These are phyloP conservation scores for Pseudozyma tsukubaensis DNA, from an alignment of 1,284 basidiomycete species.

Conservation along the genomic window DNA sequence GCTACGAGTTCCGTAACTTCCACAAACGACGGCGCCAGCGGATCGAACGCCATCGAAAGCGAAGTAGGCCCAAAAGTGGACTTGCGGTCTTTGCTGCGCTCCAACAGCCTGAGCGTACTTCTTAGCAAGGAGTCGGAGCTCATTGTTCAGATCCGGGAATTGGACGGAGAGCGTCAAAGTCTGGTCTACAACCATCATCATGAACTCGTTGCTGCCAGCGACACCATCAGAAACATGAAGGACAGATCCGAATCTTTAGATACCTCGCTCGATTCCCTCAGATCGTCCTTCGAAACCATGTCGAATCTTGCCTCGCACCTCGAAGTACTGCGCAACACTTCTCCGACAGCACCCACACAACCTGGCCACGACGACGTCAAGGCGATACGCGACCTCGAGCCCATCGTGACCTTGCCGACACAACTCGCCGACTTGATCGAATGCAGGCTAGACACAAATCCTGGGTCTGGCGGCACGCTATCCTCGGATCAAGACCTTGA, in stretches of 20 bases:
- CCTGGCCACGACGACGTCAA: slow-evolving; percentile 1
- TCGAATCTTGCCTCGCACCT: slow-evolving; percentile 45
- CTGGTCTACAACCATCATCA: slow-evolving; percentile 94
- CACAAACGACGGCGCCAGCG: slow-evolving; percentile 2
- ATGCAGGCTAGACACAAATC: slow-evolving; percentile 3
- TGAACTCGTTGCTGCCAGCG: slow-evolving; percentile 88
- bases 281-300: slow-evolving; percentile 44
- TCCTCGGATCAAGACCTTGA: slow-evolving; percentile 1
- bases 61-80: slow-evolving; percentile 18
- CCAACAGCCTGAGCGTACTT: slow-evolving; percentile 46
- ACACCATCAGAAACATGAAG: slow-evolving; percentile 79
- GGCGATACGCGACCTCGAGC: slow-evolving; percentile 39
- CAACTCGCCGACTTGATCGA: slow-evolving; percentile 50
- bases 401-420: slow-evolving; percentile 53
- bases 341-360: background rate
- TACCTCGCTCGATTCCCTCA: slow-evolving; percentile 50
- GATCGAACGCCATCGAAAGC: background rate
- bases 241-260: slow-evolving; percentile 48
- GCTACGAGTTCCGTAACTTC: slow-evolving; percentile 13
- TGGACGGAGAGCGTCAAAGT: slow-evolving; percentile 88
- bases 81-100: slow-evolving; percentile 35
- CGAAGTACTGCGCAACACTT: slow-evolving; percentile 21
- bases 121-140: slow-evolving; percentile 50
- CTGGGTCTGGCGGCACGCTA: background rate
- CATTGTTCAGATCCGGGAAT: slow-evolving; percentile 77